These are phyloP conservation scores for Ophiocordyceps camponoti-leonardi DNA, from an alignment of 2,329 filamentous ascomycete genomes.

Conservation along the genomic window DNA sequence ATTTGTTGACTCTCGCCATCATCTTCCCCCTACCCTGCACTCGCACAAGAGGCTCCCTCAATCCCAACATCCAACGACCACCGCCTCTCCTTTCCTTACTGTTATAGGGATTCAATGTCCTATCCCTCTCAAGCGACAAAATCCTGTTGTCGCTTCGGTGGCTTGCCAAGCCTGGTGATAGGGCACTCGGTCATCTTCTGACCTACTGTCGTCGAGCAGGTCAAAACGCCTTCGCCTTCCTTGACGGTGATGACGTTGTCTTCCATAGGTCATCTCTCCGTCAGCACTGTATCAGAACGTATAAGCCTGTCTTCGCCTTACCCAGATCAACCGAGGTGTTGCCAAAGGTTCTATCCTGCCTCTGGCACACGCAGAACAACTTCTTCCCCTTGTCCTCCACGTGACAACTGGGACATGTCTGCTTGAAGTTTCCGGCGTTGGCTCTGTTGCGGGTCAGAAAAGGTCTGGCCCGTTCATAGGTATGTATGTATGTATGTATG, in stretches of 20 bases:
- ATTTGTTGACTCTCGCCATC: not conserved
- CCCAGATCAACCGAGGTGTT: not conserved
- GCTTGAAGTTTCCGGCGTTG: not conserved
- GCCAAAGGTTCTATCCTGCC: not conserved
- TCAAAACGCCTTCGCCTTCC: not conserved
- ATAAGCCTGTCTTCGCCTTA: not conserved
- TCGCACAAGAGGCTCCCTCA: not conserved
- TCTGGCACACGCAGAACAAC: slow-evolving; percentile 1
- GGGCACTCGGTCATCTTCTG: slow-evolving; percentile 1
- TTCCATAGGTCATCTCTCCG: not conserved
- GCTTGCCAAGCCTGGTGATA: not conserved
- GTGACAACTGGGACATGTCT: slow-evolving; percentile 1
- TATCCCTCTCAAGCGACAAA: not conserved
- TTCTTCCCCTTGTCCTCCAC: not conserved
- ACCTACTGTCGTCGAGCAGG: slow-evolving; percentile 1
- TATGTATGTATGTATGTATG: no score
- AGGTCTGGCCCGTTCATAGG: no score
- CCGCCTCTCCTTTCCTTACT: no score
- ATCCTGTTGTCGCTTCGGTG: not conserved
- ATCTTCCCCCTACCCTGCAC: not conserved
- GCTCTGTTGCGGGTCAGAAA: not conserved
- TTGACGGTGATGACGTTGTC: not conserved
- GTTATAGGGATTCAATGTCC: no score
- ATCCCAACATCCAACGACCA: not conserved
- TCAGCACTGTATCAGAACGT: not conserved